Evolutionary conservation across 495 filamentous ascomycete species (phyloP), one percentile per base, ranked within the genome.

Genomic region (Penicillium diatomitis): DNA sequence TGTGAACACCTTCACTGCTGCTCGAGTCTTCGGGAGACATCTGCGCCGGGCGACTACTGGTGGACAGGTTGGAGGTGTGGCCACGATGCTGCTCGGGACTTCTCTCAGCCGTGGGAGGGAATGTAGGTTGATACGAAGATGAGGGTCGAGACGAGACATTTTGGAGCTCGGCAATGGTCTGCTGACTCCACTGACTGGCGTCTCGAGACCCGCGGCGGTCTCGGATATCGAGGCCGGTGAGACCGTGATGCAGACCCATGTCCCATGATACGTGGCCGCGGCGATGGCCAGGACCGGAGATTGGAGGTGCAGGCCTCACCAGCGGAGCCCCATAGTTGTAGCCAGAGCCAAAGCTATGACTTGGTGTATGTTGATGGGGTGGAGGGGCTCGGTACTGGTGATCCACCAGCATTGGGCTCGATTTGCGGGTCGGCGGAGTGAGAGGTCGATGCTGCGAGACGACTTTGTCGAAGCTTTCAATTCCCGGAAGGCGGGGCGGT

Each of bases 391-490:
- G 69, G 60, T 38, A 68, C 4, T 72, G 64, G 8, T 64, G 71
- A 52, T 87, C 84, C 37, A 86, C 64, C 55, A 82, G 73, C 84
- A 87, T 87, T 1, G 85, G 84, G 46, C 82, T 86, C 0, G 77
- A 66, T 46, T 77, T 72, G 31, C 82, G 79, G 6, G 77, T 72
- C 3, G 82, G 77, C 4, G 88, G 84, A 3, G 86, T 76, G 34
- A 74, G 58, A 5, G 82, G 76, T 36, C 79, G 77, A 32, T 75
- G 69, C 5, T 79, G 80, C 4, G 64, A 65, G 29, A 73, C 58
- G 5, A 84, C 73, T 41, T 85, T 81, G 60, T 90, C 88, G 52
- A 95, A 95, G 34, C 87, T 91, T 58, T 92, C 88, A 53, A 96
- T 96, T 6, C 90, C 89, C 0, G 90, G 90, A 28, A 96, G 69